Evolutionary conservation across 2,329 filamentous ascomycete genomes (phyloP).

Genomic region (Immersiporthe knoxdaviesiana): DNA sequence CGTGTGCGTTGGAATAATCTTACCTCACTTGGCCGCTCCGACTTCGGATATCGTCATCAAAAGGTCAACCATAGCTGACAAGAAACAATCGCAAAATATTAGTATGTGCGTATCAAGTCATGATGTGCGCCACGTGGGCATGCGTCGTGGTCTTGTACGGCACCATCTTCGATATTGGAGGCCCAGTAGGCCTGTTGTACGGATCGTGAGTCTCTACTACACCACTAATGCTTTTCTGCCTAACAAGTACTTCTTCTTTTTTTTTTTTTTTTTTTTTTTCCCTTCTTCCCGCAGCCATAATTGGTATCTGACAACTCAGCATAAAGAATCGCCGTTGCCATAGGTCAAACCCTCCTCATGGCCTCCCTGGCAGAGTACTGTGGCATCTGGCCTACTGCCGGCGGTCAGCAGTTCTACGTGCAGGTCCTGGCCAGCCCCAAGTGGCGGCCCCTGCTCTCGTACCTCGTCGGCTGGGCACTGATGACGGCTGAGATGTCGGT

Average conservation of each 20-base stretch:
- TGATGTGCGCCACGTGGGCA: conserved; percentile 14
- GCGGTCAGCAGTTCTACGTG: conserved; percentile 12
- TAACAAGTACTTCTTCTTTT: background rate
- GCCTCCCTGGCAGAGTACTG: conserved; percentile 15
- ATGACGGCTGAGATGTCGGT: conserved; percentile 14
- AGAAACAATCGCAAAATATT: background rate
- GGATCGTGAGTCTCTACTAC: conserved; percentile 8
- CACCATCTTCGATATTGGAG: conserved; percentile 12
- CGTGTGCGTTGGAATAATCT: background rate
- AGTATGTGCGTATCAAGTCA: conserved; percentile 15
- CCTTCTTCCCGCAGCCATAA: background rate
- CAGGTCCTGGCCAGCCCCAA: conserved; percentile 16
- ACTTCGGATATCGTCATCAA: background rate
- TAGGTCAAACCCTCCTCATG: conserved; percentile 12
- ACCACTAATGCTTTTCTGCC: background rate
- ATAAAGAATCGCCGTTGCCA: conserved; percentile 6
- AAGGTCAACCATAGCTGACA: background rate
- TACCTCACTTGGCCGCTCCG: background rate
- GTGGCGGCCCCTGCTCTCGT: conserved; percentile 12
- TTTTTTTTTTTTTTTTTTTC: background rate
- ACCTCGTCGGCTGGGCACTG: conserved; percentile 14
- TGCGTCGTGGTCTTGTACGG: conserved; percentile 12
- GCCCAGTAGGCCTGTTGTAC: conserved; percentile 11
- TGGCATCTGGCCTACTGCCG: conserved; percentile 14
- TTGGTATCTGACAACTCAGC: background rate